phyloP scores from a whole-genome alignment of 2,329 filamentous ascomycete species.

The Ophiostoma montium region DNA sequence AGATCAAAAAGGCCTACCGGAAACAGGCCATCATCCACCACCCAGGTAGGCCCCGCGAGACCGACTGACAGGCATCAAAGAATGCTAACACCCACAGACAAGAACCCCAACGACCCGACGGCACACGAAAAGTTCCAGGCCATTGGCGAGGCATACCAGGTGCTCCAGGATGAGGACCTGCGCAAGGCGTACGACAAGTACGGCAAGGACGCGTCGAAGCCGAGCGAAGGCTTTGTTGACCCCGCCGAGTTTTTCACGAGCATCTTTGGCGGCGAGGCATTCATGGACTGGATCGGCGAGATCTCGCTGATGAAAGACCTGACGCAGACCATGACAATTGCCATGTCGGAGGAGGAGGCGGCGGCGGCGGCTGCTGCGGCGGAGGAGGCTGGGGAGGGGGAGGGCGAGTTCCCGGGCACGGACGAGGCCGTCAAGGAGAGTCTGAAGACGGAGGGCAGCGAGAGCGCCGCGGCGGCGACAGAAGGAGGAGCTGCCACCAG shows the following conservation, averaged over 20 bases:
- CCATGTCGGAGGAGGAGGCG: slow-evolving; percentile 60
- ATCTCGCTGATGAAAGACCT: slow-evolving; percentile 98
- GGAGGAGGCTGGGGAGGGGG: slow-evolving; percentile 19
- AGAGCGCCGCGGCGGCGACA: too few relatives aligned
- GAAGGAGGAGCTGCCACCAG: too few relatives aligned
- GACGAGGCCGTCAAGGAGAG: slow-evolving; percentile 39
- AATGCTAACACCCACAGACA: slow-evolving; percentile 43
- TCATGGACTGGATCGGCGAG: slow-evolving; percentile 93
- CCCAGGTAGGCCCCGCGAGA: slow-evolving; percentile 42
- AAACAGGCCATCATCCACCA: slow-evolving; percentile 91
- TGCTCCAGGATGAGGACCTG: slow-evolving; percentile 76
- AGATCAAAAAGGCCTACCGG: slow-evolving; percentile 95
- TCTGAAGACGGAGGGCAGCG: slow-evolving; percentile 26
- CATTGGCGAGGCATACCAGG: slow-evolving; percentile 61
- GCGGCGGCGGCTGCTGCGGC: slow-evolving; percentile 17
- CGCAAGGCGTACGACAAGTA: slow-evolving; percentile 91
- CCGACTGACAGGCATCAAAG: neutral
- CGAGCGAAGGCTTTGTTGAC: slow-evolving; percentile 84
- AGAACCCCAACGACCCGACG: slow-evolving; percentile 91
- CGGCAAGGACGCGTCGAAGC: slow-evolving; percentile 89
- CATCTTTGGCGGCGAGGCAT: slow-evolving; percentile 95
- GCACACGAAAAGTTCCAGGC: slow-evolving; percentile 90
- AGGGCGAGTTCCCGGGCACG: slow-evolving; percentile 41
- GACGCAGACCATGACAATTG: slow-evolving; percentile 96
- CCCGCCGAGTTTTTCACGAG: slow-evolving; percentile 95